Base-by-base conservation (phyloP, 2,329 filamentous ascomycete species). In the Xenoacremonium recifei region DNA sequence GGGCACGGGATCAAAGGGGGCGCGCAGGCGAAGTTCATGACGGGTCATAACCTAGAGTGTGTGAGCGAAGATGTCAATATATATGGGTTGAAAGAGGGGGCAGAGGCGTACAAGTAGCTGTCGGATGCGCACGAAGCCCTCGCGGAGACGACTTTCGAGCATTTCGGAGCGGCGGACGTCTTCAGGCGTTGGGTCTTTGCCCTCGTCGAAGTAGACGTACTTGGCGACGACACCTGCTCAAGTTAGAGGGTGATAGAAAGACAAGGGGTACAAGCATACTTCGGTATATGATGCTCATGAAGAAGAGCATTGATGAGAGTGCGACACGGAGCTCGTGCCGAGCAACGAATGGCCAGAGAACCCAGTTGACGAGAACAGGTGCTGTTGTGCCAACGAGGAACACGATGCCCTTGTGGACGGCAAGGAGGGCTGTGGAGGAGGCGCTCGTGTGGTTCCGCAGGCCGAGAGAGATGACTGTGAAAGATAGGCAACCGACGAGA, bases 291-390 rank as follows among this genome's bases (percentile, higher is more conserved):
- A 81, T 71, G 43, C 75, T 77, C 44, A 73, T 70, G 51, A 79
- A 79, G 36, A 80, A 75, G 49, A 82, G 64, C 75, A 79, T 81
- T 3, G 70, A 66, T 1, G 77, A 76, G 2, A 80, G 57, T 0
- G 75, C 76, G 44, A 73, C 75, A 17, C 78, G 65, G 12, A 82
- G 66, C 54, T 81, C 78, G 50, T 80, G 77, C 11, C 79, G 68
- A 10, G 79, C 78, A 5, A 82, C 69, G 47, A 82, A 82, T 3
- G 79, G 79, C 79, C 79, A 82, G 4, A 82, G 61, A 11, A 78
- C 53, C 77, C 77, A 82, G 49, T 80, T 82, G 12, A 80, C 70
- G 1, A 78, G 47, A 10, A 81, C 66, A 1, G 78, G 76, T 2
- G 72, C 67, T 1, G 76, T 65, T 3, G 78, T 72, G 3, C 78